A percentile compares a stretch with the other conserved stretches of the same genome.
These are phyloP conservation scores for Tillandsia fasciculata DNA, from an alignment of 176 grass and related monocot genomes.

Conservation along the genomic window DNA sequence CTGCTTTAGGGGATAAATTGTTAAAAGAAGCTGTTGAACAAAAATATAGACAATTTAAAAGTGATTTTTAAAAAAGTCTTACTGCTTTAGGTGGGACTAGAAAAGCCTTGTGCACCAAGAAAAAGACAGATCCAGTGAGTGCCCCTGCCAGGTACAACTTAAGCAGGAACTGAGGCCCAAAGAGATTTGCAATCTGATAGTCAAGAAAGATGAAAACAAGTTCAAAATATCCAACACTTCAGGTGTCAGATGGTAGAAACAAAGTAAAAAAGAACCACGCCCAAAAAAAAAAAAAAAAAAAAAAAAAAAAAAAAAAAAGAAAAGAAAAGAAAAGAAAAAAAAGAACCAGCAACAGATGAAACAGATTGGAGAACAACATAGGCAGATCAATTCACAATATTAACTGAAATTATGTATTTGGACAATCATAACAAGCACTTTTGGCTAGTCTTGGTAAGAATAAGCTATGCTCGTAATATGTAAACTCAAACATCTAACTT, in stretches of 20 bases:
- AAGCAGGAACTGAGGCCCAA: constrained; percentile 74
- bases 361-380: neutral
- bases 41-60: neutral
- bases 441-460: too few species aligned
- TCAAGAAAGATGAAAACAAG: constrained; percentile 9
- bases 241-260: constrained; percentile 6
- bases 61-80: constrained; percentile 6
- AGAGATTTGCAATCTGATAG: constrained; percentile 47
- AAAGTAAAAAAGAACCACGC: neutral
- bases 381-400: neutral
- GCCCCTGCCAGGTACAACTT: constrained; percentile 70
- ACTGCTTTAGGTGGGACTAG: constrained; percentile 44
- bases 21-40: too few species aligned
- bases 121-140: constrained; percentile 65
- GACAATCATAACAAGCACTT: too few species aligned
- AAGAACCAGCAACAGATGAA: neutral
- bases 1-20: constrained; percentile 1
- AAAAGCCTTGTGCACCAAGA: constrained; percentile 66
- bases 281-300: neutral
- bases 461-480: too few species aligned
- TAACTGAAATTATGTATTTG: neutral
- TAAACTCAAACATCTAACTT: too few species aligned
- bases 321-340: neutral
- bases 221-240: constrained; percentile 5
- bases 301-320: neutral